Percentiles rank a stretch among this genome's conserved stretches.
These are phyloP conservation scores for Calocybe gangraenosa DNA, from an alignment of 768 basidiomycete species.

Conservation along the genomic window DNA sequence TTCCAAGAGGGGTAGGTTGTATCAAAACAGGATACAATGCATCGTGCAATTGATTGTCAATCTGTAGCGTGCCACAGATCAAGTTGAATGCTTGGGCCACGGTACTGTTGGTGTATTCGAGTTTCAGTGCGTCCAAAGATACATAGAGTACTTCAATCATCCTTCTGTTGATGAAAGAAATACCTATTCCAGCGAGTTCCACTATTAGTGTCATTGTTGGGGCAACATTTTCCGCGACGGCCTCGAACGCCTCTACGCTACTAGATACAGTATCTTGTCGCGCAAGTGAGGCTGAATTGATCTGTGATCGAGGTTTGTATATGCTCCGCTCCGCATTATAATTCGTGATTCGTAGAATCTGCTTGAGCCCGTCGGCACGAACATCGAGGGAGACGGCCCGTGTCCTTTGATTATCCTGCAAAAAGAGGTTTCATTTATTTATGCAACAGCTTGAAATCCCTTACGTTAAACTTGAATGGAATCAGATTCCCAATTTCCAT, in stretches of 20 bases:
- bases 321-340: slow-evolving; percentile 84
- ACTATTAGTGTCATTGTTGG: slow-evolving; percentile 65
- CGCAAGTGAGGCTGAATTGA: slow-evolving; percentile 39
- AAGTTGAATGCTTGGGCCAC: slow-evolving; percentile 78
- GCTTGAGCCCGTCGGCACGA: slow-evolving; percentile 81
- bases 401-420: slow-evolving; percentile 51
- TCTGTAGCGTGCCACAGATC: slow-evolving; percentile 82
- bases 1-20: slow-evolving; percentile 87
- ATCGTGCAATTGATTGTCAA: slow-evolving; percentile 98
- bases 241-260: slow-evolving; percentile 77
- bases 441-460: slow-evolving; percentile 14
- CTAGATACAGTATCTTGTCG: slow-evolving; percentile 70
- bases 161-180: slow-evolving; percentile 86
- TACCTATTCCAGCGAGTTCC: slow-evolving; percentile 85
- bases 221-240: slow-evolving; percentile 67
- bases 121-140: slow-evolving; percentile 69
- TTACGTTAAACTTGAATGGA: slow-evolving; percentile 82
- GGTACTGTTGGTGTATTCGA: slow-evolving; percentile 80
- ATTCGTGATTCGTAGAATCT: slow-evolving; percentile 81
- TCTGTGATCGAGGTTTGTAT: slow-evolving; percentile 72
- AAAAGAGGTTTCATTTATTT: not conserved
- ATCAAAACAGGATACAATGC: slow-evolving; percentile 92
- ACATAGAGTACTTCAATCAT: slow-evolving; percentile 89
- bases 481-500: slow-evolving; percentile 93
- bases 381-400: slow-evolving; percentile 85